Evolutionary conservation across 345 rosid genomes (phyloP).

Genomic region (Sonneratia caseolaris): DNA sequence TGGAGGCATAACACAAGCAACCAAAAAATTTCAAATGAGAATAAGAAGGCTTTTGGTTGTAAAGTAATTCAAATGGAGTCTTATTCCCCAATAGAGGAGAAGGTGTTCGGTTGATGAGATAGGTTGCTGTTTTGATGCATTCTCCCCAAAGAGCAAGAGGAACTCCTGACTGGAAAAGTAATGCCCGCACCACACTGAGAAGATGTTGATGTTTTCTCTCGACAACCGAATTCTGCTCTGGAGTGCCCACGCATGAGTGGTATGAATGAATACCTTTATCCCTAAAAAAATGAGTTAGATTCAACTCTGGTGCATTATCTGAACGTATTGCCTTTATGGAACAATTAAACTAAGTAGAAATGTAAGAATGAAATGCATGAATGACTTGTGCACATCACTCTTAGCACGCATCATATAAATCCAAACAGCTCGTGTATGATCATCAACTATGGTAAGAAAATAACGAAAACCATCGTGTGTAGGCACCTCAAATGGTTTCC

Average conservation of each 20-base stretch:
- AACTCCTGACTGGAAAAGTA: background rate
- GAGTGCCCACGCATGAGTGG: accelerated
- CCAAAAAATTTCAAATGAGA: background rate
- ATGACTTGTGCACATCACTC: accelerated
- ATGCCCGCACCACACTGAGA: background rate
- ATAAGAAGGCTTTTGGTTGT: background rate
- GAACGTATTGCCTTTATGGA: background rate
- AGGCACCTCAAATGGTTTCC: background rate
- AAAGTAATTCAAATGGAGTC: background rate
- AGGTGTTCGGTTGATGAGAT: constrained; percentile 2
- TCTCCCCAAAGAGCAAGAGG: background rate
- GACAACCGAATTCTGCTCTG: background rate
- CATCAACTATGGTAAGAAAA: constrained; percentile 5
- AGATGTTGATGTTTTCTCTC: background rate
- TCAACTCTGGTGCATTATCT: background rate
- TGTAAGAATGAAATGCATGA: background rate
- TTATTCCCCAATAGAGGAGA: background rate
- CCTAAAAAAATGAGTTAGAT: background rate
- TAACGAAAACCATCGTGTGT: background rate
- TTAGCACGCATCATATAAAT: background rate
- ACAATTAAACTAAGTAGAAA: background rate
- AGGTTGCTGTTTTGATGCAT: background rate
- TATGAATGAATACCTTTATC: background rate
- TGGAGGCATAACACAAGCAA: background rate
- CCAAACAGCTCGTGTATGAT: background rate